These are phyloP conservation scores for Amanita jacksonii DNA, from an alignment of 768 basidiomycete genomes.

Conservation along the genomic window DNA sequence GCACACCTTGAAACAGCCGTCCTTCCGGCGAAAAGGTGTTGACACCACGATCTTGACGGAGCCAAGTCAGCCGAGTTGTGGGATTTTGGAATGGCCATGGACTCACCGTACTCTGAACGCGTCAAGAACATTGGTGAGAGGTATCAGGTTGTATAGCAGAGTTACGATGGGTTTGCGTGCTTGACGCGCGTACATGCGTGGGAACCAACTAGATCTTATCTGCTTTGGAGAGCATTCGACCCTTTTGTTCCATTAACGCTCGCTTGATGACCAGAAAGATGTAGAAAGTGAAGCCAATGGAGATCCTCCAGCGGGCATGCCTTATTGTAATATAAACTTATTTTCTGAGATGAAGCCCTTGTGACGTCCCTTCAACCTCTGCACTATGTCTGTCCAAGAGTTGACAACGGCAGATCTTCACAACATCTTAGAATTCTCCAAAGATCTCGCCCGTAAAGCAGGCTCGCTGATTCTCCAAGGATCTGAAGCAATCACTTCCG, in stretches of 20 bases:
- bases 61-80: background rate
- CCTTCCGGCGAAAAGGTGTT: slow-evolving; percentile 99
- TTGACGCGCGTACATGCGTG: slow-evolving; percentile 42
- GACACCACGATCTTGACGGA: slow-evolving; percentile 76
- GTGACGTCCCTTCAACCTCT: no score
- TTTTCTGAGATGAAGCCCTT: no score
- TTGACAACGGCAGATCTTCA: slow-evolving; percentile 43
- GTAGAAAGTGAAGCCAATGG: no score
- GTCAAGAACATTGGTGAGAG: slow-evolving; percentile 71
- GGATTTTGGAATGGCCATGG: slow-evolving; percentile 3
- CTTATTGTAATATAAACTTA: background rate
- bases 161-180: slow-evolving; percentile 20
- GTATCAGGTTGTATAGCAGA: slow-evolving; percentile 12
- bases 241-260: no score
- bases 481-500: slow-evolving; percentile 59
- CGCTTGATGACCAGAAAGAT: no score
- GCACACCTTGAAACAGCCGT: slow-evolving; percentile 91
- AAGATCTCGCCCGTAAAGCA: slow-evolving; percentile 62
- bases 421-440: slow-evolving; percentile 57
- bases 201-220: slow-evolving; percentile 16
- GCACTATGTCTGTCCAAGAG: slow-evolving; percentile 24
- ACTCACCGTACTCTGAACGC: slow-evolving; percentile 86
- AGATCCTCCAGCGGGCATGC: no score
- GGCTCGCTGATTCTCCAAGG: slow-evolving; percentile 72
- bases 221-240: background rate